These are phyloP conservation scores for Trebouxia sp. DNA, from an alignment of 139 green algal species.

Conservation along the genomic window DNA sequence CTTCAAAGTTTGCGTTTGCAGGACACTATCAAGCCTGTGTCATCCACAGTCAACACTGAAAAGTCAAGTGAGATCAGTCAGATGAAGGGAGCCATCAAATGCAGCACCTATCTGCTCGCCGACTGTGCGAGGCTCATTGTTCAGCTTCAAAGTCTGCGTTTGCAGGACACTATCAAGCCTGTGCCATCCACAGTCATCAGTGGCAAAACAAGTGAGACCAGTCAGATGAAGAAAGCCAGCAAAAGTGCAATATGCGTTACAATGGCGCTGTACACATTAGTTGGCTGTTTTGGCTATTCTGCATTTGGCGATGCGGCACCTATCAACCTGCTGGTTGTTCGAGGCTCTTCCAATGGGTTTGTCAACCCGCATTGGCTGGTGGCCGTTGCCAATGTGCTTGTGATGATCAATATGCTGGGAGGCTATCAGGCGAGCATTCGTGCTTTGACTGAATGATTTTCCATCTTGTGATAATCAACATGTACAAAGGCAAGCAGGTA, in stretches of 20 bases:
- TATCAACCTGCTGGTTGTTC: not conserved
- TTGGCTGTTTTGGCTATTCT: constrained; percentile 5
- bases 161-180: not conserved
- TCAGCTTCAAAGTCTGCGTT: not conserved
- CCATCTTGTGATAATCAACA: too few species aligned
- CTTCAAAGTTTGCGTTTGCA: not conserved
- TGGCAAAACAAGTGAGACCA: not conserved
- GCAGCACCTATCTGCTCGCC: too few species aligned
- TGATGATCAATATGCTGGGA: constrained; percentile 17
- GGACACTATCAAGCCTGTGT: too few species aligned
- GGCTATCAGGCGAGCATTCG: not conserved
- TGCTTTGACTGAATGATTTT: too few species aligned
- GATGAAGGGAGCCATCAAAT: too few species aligned
- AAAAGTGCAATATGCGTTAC: not conserved
- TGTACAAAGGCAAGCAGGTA: too few species aligned
- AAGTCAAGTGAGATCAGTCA: too few species aligned
- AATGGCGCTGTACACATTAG: not conserved
- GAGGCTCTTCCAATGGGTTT: not conserved
- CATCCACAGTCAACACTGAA: too few species aligned
- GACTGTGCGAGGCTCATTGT: too few species aligned
- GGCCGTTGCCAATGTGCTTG: not conserved
- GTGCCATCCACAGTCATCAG: not conserved
- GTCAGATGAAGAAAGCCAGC: not conserved
- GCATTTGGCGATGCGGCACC: not conserved
- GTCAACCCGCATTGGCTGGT: not conserved